Base-by-base conservation (phyloP, 495 filamentous ascomycete species). In the Echria macrotheca region DNA sequence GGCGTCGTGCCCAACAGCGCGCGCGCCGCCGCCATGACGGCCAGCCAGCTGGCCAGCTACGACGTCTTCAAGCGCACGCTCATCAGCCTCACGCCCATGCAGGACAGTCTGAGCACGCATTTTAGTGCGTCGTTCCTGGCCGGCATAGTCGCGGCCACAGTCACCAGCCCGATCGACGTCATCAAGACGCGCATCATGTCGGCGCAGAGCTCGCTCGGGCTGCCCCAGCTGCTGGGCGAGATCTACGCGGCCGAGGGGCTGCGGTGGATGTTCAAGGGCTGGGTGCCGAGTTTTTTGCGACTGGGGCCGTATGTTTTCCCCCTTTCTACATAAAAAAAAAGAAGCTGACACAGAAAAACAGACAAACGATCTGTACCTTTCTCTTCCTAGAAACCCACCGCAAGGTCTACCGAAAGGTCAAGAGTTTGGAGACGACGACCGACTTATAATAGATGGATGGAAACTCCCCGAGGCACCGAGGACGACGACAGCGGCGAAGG, bases 111-210 rank as follows among this genome's bases (percentile, higher is more conserved):
- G 1, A 70, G 72, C 10, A 95, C 90, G 15, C 93, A 98, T 66
- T 96, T 98, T 64, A 79, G 79, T 0, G 87, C 93, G 2, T 86
- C 81, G 0, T 82, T 96, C 57, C 63, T 91, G 55, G 91, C 91
- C 10, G 93, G 93, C 2, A 89, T 97, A 51, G 87, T 95, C 5
- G 93, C 93, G 1, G 96, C 93, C 5, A 98, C 94, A 1, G 80
- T 96, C 21, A 96, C 91, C 67, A 91, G 85, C 29, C 93, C 93
- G 1, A 89, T 96, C 8, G 93, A 98, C 62, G 93, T 98, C 7
- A 88, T 98, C 71, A 98, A 98, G 79, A 97, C 91, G 23, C 74
- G 93, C 2, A 80, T 97, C 25, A 98, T 98, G 93, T 85, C 78
- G 41, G 79, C 87, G 2, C 75, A 75, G 23, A 73, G 70, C 46